Conservation (phyloP, 148 eudicot species). For the Camellia granthamiana region DNA sequence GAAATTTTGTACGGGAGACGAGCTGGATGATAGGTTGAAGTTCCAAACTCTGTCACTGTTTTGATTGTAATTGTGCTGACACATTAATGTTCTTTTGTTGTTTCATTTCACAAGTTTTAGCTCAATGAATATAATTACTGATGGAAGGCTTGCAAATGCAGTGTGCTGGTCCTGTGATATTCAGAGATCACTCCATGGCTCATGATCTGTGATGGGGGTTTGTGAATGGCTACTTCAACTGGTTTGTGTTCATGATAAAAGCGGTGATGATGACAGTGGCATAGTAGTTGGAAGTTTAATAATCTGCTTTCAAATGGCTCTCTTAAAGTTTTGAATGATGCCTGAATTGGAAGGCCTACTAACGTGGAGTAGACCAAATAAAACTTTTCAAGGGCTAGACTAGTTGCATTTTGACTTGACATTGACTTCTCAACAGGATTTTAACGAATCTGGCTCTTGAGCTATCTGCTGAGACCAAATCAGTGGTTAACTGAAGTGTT, state of each 20-base stretch:
- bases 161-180: neutral
- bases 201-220: constrained; percentile 16
- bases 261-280: constrained; percentile 20
- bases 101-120: neutral
- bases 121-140: constrained; percentile 2
- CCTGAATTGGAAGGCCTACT: constrained; percentile 6
- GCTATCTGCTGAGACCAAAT: neutral
- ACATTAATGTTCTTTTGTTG: neutral
- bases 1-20: too few relatives aligned
- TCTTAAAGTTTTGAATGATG: constrained; percentile 3
- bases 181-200: neutral
- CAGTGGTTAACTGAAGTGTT: neutral
- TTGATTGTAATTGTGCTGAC: neutral
- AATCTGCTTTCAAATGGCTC: neutral
- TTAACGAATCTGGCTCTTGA: constrained; percentile 13
- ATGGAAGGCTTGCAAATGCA: constrained; percentile 14
- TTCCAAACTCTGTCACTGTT: neutral
- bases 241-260: constrained; percentile 12
- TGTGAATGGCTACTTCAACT: constrained; percentile 24
- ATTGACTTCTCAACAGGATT: constrained; percentile 2
- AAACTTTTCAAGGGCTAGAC: neutral
- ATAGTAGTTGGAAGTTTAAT: neutral
- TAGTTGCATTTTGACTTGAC: neutral
- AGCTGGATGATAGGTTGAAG: too few relatives aligned
- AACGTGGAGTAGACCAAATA: constrained; percentile 9